These are phyloP conservation scores for Podospora fimiseda DNA, from an alignment of 495 filamentous ascomycete species.

Conservation along the genomic window DNA sequence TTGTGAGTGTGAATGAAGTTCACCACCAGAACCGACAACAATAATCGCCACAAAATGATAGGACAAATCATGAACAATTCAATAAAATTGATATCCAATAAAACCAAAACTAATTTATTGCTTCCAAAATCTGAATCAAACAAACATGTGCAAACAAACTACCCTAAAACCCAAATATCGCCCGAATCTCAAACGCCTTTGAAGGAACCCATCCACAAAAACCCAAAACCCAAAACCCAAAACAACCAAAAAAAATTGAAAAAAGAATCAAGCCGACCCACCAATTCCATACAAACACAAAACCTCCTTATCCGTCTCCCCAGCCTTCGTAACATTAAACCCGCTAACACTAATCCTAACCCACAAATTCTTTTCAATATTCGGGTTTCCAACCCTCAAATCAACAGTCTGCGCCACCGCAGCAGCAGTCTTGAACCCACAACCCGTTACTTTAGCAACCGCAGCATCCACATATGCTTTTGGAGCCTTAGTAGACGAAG, in stretches of 20 bases:
- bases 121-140: too few species aligned
- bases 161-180: too few species aligned
- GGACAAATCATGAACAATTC: too few species aligned
- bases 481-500: constrained; percentile 1
- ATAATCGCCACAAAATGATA: too few species aligned
- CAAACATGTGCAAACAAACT: too few species aligned
- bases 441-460: constrained; percentile 11
- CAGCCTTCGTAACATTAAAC: constrained; percentile 18
- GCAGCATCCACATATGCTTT: constrained; percentile 15
- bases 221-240: not conserved
- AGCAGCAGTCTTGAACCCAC: constrained; percentile 18
- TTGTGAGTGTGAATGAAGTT: too few species aligned
- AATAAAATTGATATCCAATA: too few species aligned
- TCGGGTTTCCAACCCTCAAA: constrained; percentile 16
- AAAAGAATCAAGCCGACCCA: not conserved
- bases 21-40: too few species aligned
- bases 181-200: too few species aligned
- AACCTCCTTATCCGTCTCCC: constrained; percentile 19
- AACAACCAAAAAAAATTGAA: not conserved
- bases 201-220: too few species aligned
- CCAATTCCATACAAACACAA: constrained; percentile 18
- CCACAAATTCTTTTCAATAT: constrained; percentile 21
- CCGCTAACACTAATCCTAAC: constrained; percentile 22
- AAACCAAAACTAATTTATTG: too few species aligned
- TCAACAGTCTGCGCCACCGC: not conserved